Percentiles rank a stretch among this genome's conserved stretches.
Evolutionary conservation across 306 rosid species (phyloP).

Genomic region (Carpinus fangiana): DNA sequence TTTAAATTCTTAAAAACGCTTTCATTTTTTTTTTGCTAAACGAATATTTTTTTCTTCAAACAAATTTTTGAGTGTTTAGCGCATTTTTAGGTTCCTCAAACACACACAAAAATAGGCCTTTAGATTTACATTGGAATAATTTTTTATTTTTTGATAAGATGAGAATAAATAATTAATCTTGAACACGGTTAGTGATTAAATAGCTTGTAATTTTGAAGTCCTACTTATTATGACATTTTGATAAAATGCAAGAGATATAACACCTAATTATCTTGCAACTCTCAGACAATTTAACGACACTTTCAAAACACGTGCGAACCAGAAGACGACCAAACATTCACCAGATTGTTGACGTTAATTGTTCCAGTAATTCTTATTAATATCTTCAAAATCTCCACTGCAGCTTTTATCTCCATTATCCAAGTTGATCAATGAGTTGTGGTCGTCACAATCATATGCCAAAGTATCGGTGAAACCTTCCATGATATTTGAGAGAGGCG

Average conservation of each 20-base stretch:
- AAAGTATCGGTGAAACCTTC: slow-evolving; percentile 3
- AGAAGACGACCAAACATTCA: slow-evolving; percentile 38
- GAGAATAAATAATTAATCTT: too few relatives aligned
- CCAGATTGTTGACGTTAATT: slow-evolving; percentile 31
- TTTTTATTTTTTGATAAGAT: too few relatives aligned
- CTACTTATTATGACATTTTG: neutral
- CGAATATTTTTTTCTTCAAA: too few relatives aligned
- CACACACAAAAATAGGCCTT: too few relatives aligned
- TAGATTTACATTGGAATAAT: too few relatives aligned
- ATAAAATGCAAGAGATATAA: neutral
- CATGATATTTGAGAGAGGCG: slow-evolving; percentile 23
- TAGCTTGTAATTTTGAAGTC: neutral
- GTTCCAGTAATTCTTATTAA: slow-evolving; percentile 41
- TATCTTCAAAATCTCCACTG: slow-evolving; percentile 34
- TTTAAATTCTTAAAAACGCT: too few relatives aligned
- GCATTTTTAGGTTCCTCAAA: too few relatives aligned
- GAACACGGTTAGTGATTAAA: neutral
- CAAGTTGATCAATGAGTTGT: neutral
- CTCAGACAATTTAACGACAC: neutral
- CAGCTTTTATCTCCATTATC: slow-evolving; percentile 29
- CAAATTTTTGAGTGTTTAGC: too few relatives aligned
- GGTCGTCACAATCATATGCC: neutral
- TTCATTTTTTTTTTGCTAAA: too few relatives aligned
- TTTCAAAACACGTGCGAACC: slow-evolving; percentile 43
- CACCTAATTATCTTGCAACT: neutral